Evolutionary conservation across 78 protist genomes (phyloP), one percentile per base, ranked within the genome.

Genomic region (Diacronema lutheri): DNA sequence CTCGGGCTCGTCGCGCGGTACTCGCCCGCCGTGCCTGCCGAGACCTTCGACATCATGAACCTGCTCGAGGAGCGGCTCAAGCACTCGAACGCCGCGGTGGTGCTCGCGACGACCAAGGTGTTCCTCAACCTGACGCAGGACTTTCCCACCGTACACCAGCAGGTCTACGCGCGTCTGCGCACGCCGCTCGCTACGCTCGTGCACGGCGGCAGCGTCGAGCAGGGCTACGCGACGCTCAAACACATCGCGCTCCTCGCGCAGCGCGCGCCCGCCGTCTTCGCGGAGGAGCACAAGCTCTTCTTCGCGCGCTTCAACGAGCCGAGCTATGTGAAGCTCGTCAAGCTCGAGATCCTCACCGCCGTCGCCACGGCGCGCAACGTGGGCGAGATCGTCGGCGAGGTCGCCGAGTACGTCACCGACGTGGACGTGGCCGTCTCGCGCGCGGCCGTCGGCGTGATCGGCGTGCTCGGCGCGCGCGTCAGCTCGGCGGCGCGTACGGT

Each of bases 51-150:
- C 57, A 88, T 95, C 79, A 89, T 94, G 88, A 90, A 69, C 31
- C 55, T 93, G 65, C 91, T 96, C 71, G 97, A 95, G 40, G 95
- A 89, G 60, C 88, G 86, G 31, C 80, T 96, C 68, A 58, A 82
- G 58, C 90, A 89, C 44, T 60, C 88, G 57, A 96, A 96, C 93
- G 57, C 89, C 40, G 92, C 96, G 31, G 90, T 96, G 44, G 92
- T 93, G 58, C 80, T 96, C 33, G 92, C 93, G 41, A 84, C 90
- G 23, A 85, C 90, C 58, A 85, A 91, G 23, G 90, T 95, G 83
- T 94, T 95, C 71, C 56, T 96, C 69, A 72, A 90, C 80, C 74
- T 94, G 33, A 93, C 97, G 66, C 90, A 86, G 86, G 81, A 71
- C 81, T 38, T 88, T 26, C 86, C 90, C 19, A 60, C 89, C 25